Percentiles rank a stretch among this genome's conserved stretches.
These are phyloP conservation scores for Geum urbanum DNA, from an alignment of 306 rosid species.

Conservation along the genomic window DNA sequence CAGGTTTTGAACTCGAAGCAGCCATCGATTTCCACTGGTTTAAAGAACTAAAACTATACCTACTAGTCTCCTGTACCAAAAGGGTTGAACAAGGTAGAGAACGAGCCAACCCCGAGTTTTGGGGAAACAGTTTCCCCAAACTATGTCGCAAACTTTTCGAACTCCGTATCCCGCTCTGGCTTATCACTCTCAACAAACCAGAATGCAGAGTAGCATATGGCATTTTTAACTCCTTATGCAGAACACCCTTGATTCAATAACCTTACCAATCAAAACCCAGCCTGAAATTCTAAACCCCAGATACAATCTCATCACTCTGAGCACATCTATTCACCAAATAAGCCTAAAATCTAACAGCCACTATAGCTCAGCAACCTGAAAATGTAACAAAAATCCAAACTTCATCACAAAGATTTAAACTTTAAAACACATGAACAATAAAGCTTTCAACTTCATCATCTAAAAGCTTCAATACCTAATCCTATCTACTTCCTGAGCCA, in stretches of 20 bases:
- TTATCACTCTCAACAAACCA: slow-evolving; percentile 35
- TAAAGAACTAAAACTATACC: slow-evolving; percentile 17
- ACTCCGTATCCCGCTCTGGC: slow-evolving; percentile 25
- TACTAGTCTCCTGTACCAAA: slow-evolving; percentile 16
- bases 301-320: slow-evolving; percentile 39
- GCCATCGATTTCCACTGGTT: slow-evolving; percentile 48
- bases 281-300: slow-evolving; percentile 17
- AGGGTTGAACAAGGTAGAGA: slow-evolving; percentile 37
- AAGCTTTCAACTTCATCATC: not conserved
- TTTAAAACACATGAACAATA: not conserved
- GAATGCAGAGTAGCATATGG: slow-evolving; percentile 41
- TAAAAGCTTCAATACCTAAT: slow-evolving; percentile 1
- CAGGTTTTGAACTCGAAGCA: slow-evolving; percentile 58
- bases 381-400: slow-evolving; percentile 13
- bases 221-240: slow-evolving; percentile 51
- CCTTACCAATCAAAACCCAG: slow-evolving; percentile 19
- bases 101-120: slow-evolving; percentile 29
- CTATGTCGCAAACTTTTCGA: slow-evolving; percentile 26
- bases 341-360: slow-evolving; percentile 10
- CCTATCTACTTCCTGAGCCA: not conserved
- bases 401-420: slow-evolving; percentile 3
- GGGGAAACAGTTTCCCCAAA: slow-evolving; percentile 31
- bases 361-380: slow-evolving; percentile 39
- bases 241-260: slow-evolving; percentile 26
- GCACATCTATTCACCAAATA: slow-evolving; percentile 22